phyloP scores from a whole-genome alignment of 495 filamentous ascomycete species.

The Cercophora sp. region DNA sequence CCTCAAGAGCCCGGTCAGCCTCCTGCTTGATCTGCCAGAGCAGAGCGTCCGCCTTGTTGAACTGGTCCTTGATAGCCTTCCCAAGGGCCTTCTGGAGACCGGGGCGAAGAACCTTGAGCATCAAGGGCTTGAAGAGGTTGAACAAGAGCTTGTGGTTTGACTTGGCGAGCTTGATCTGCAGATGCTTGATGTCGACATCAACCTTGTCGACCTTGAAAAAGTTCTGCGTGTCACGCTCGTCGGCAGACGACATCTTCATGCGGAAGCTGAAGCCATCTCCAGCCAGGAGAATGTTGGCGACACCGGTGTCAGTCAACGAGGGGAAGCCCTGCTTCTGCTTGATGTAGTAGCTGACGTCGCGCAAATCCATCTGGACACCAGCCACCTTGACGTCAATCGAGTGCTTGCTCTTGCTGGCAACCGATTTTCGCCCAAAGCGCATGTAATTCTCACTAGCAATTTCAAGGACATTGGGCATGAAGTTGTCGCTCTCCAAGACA shows the following conservation, averaged over 20 bases:
- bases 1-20: conserved; percentile 65
- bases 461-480: conserved; percentile 93
- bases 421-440: conserved; percentile 85
- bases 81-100: conserved; percentile 82
- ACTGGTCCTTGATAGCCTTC: conserved; percentile 77
- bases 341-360: conserved; percentile 91
- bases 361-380: conserved; percentile 82
- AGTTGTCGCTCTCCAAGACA: conserved; percentile 91
- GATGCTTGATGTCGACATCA: conserved; percentile 74
- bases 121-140: conserved; percentile 77
- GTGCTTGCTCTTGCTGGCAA: conserved; percentile 70
- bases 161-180: conserved; percentile 87
- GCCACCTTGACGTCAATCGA: conserved; percentile 79
- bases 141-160: conserved; percentile 94
- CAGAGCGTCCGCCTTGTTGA: conserved; percentile 65
- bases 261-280: conserved; percentile 90
- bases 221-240: conserved; percentile 68
- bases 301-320: conserved; percentile 77
- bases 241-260: conserved; percentile 78
- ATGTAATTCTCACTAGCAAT: conserved; percentile 92
- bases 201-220: conserved; percentile 95
- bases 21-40: conserved; percentile 75
- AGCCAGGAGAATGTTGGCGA: conserved; percentile 86
- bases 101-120: conserved; percentile 79
- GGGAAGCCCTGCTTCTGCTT: conserved; percentile 96